Evolutionary conservation across 176 grass and related monocot species (phyloP), one percentile per base, ranked within the genome.

Genomic region (Oryza meyeriana): DNA sequence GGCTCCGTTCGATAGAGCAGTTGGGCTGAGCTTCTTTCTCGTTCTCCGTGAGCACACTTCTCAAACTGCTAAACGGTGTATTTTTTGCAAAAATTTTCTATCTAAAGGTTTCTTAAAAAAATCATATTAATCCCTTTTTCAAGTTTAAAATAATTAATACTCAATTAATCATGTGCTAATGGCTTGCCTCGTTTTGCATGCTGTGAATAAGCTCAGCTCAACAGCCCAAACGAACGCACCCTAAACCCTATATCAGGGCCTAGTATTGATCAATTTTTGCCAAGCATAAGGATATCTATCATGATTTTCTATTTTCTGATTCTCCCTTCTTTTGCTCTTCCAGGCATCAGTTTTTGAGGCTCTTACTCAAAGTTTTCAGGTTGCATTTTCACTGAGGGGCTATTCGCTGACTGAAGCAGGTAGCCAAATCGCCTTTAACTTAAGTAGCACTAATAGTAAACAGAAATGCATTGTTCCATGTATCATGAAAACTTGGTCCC

Each of bases 331-430:
- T 92, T 86, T 71, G 41, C 76, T 80, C 28, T 88, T 94, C 69
- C 93, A 99, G 96, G 89, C 91, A 76, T 90, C 91, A 83, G 83
- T 91, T 87, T 85, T 90, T 88, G 96, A 95, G 83, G 86, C 89
- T 80, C 87, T 99, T 76, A 90, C 89, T 79, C 91, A 87, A 84
- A 92, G 93, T 86, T 99, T 99, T 90, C 93, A 94, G 84, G 91
- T 95, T 91, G 93, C 93, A 77, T 99, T 99, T 86, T 76, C 87
- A 61, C 85, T 99, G 71, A 93, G 93, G 87, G 77, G 79, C 75
- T 75, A 92, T 88, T 72, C 96, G 16, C 96, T 99, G 72, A 84
- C 78, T 70, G 81, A 79, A 88, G 76, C 86, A 86, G 89, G 96
- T 91, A 66, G 61, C 67, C 75, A 78, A 78, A 64, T 79, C 31